A percentile compares a stretch with the other conserved stretches of the same genome.
phyloP scores from a whole-genome alignment of 495 filamentous ascomycete genomes.

The Aspergillus cavernicola region DNA sequence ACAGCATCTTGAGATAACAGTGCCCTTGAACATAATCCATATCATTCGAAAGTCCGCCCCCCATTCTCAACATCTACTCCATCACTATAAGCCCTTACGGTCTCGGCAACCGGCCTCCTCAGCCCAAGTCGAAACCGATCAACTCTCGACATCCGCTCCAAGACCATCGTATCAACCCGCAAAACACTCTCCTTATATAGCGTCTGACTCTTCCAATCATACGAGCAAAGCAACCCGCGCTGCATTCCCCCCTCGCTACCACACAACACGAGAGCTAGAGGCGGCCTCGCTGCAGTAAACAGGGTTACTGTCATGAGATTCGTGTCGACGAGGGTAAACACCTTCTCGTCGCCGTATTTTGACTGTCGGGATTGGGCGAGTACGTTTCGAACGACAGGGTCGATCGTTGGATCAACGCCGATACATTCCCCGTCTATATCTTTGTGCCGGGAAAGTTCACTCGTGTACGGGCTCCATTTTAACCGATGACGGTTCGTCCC shows the following conservation, averaged over 20 bases:
- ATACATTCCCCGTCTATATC: background rate
- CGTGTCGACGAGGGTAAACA: conserved; percentile 2
- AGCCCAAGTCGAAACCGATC: background rate
- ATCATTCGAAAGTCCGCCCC: too few species aligned
- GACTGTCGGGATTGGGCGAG: background rate
- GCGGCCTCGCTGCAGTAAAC: background rate
- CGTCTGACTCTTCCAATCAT: background rate
- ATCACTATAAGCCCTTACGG: too few species aligned
- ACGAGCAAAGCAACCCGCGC: background rate
- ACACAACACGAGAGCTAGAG: background rate
- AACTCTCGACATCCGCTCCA: background rate
- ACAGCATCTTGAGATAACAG: too few species aligned
- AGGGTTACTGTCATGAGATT: background rate
- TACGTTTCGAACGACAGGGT: background rate
- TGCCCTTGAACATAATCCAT: too few species aligned
- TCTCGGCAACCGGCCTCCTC: background rate
- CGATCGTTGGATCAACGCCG: background rate
- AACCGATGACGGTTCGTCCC: background rate
- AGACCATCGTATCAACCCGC: background rate
- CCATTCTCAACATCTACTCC: too few species aligned
- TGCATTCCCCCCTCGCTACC: conserved; percentile 4
- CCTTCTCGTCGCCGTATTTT: background rate
- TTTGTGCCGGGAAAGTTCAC: background rate
- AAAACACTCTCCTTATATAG: background rate
- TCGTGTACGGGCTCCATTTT: background rate